phyloP scores from a whole-genome alignment of 495 filamentous ascomycete species.

The Platismatia glauca region DNA sequence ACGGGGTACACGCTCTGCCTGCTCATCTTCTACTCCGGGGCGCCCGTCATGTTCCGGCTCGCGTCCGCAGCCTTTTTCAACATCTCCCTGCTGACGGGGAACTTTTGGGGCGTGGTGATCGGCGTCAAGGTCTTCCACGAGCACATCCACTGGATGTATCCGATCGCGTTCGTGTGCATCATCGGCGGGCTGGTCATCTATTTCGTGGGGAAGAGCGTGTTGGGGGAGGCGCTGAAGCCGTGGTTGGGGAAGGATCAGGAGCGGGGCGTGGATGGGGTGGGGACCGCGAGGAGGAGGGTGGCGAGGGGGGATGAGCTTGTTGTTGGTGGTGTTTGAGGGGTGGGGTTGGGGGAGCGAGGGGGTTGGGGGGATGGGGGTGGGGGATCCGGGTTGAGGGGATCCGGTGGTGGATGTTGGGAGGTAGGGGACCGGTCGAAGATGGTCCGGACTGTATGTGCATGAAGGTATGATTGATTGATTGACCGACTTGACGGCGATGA shows the following conservation, averaged over 20 bases:
- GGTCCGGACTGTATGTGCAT: too few relatives aligned
- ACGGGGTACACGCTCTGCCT: constrained; percentile 80
- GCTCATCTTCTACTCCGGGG: constrained; percentile 75
- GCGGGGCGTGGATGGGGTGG: constrained; percentile 67
- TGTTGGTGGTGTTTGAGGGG: background rate
- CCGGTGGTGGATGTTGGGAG: too few relatives aligned
- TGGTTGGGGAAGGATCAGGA: constrained; percentile 87
- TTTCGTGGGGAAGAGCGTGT: constrained; percentile 61
- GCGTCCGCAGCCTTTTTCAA: constrained; percentile 92
- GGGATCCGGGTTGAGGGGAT: background rate
- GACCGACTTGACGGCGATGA: too few relatives aligned
- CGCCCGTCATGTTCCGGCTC: constrained; percentile 79
- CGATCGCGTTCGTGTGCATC: constrained; percentile 88
- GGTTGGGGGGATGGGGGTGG: background rate
- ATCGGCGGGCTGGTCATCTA: constrained; percentile 75
- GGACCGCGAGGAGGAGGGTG: constrained; percentile 78
- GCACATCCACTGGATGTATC: constrained; percentile 80
- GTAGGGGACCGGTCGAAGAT: too few relatives aligned
- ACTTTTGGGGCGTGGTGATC: constrained; percentile 94
- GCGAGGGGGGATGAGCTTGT: constrained; percentile 40
- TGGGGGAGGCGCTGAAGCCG: constrained; percentile 90
- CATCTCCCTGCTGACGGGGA: constrained; percentile 84
- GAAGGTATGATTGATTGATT: too few relatives aligned
- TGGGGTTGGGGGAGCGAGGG: background rate
- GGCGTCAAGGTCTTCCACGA: constrained; percentile 78